phyloP scores from a whole-genome alignment of 2,329 filamentous ascomycete genomes.

The Drechslerella coelobrocha region DNA sequence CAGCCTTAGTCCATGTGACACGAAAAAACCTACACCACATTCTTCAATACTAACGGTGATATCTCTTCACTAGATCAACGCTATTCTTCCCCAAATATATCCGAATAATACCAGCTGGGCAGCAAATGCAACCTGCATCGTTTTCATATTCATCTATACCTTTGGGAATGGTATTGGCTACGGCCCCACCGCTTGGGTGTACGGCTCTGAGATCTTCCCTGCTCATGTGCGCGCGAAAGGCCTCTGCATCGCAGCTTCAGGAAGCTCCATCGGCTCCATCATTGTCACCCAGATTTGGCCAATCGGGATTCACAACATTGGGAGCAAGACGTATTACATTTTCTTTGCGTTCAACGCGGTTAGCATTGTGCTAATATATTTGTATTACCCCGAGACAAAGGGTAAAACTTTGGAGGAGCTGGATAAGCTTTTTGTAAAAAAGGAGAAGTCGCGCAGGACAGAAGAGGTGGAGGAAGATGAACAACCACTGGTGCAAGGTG shows the following conservation, averaged over 20 bases:
- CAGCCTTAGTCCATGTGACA: slow-evolving; percentile 18
- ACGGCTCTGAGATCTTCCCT: slow-evolving; percentile 49
- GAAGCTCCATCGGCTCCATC: slow-evolving; percentile 49
- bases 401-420: slow-evolving; percentile 49
- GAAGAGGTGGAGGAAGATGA: neutral
- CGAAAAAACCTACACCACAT: too few relatives aligned
- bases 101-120: slow-evolving; percentile 62
- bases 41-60: neutral
- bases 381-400: slow-evolving; percentile 50
- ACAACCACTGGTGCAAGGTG: slow-evolving; percentile 18
- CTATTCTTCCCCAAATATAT: slow-evolving; percentile 63
- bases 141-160: slow-evolving; percentile 50
- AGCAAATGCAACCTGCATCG: slow-evolving; percentile 56
- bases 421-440: slow-evolving; percentile 37
- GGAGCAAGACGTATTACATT: slow-evolving; percentile 49
- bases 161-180: slow-evolving; percentile 45
- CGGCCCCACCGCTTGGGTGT: slow-evolving; percentile 48
- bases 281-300: slow-evolving; percentile 50
- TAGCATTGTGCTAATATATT: slow-evolving; percentile 33
- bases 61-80: slow-evolving; percentile 62
- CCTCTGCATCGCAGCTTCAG: slow-evolving; percentile 38
- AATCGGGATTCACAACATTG: slow-evolving; percentile 45
- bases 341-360: slow-evolving; percentile 48
- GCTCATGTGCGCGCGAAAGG: slow-evolving; percentile 48
- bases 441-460: neutral